Evolutionary conservation across 192 early-diverging fungal species (phyloP), one percentile per base, ranked within the genome.

Genomic region (Lobosporangium transversale): DNA sequence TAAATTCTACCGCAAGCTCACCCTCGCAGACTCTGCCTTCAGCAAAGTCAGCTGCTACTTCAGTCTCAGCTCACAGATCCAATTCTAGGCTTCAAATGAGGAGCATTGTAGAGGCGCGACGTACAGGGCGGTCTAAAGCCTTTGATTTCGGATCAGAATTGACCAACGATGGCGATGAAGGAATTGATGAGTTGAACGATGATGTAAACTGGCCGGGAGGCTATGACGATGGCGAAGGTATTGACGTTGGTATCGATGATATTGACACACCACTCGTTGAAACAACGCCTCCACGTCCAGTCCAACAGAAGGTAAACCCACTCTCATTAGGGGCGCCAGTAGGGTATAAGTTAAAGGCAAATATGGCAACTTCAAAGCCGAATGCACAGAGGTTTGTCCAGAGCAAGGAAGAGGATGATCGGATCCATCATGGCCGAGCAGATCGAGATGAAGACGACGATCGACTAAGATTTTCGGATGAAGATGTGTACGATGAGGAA

Each of bases 391-490:
- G 51, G n/a, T n/a, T n/a, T n/a, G 37, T 40, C 7, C 37, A 40
- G 37, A 18, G 40, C 9, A 21, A 58, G 20, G 55, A 11, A 27
- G 35, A 40, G 26, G 55, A 58, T 24, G 55, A 58, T 27, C n/a
- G 27, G 8, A 15, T 43, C 17, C 26, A 52, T 36, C 60, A 62
- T 29, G 60, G 52, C 27, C 21, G 11, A 3, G 60, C 51, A 15
- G 35, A n/a, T 7, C 32, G 29, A 27, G 21, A 37, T 8, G 49
- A 51, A n/a, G 35, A 23, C 10, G 60, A 62, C 26, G 48, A 42
- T 17, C 48, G 60, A 29, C n/a, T 62, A 42, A 26, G 31, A 31
- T 62, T 62, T 20, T 62, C 60, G 32, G 60, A 62, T 42, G 60
- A 62, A 36, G 60, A 62, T 21, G 31, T 36, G 23, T 6, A 50